A percentile compares a stretch with the other conserved stretches of the same genome.
Evolutionary conservation across 192 early-diverging fungal species (phyloP).

Genomic region (Chytriomyces sp.): DNA sequence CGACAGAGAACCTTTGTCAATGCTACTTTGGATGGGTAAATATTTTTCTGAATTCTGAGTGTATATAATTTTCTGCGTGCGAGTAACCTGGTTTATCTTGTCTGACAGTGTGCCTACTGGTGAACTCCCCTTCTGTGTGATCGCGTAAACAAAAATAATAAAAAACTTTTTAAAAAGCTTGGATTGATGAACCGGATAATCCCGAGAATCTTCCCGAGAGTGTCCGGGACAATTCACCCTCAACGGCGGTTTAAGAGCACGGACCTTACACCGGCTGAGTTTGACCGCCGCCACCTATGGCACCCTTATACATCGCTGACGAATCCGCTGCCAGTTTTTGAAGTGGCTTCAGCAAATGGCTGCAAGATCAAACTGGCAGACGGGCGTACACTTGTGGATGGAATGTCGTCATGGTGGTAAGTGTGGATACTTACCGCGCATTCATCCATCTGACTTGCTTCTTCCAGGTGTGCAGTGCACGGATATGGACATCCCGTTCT

Average conservation of each 20-base stretch:
- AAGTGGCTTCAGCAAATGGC: conserved; percentile 1
- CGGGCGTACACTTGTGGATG: neutral
- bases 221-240: neutral
- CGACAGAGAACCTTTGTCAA: conserved; percentile 81
- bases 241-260: neutral
- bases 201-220: too few relatives aligned
- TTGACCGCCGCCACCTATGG: conserved; percentile 29
- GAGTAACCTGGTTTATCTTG: too few relatives aligned
- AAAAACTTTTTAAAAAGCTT: too few relatives aligned
- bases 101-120: too few relatives aligned
- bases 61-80: neutral
- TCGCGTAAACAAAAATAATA: too few relatives aligned
- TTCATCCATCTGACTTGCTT: neutral
- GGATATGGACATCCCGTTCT: conserved; percentile 26
- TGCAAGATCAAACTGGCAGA: conserved; percentile 1
- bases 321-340: conserved; percentile 16
- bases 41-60: neutral
- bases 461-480: conserved; percentile 25
- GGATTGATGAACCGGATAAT: too few relatives aligned
- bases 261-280: neutral
- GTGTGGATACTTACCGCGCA: neutral
- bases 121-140: too few relatives aligned
- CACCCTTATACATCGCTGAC: conserved; percentile 33
- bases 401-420: neutral
- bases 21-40: conserved; percentile 27